Evolutionary conservation across 495 filamentous ascomycete species (phyloP), one percentile per base, ranked within the genome.

Genomic region (Podospora fimiseda): DNA sequence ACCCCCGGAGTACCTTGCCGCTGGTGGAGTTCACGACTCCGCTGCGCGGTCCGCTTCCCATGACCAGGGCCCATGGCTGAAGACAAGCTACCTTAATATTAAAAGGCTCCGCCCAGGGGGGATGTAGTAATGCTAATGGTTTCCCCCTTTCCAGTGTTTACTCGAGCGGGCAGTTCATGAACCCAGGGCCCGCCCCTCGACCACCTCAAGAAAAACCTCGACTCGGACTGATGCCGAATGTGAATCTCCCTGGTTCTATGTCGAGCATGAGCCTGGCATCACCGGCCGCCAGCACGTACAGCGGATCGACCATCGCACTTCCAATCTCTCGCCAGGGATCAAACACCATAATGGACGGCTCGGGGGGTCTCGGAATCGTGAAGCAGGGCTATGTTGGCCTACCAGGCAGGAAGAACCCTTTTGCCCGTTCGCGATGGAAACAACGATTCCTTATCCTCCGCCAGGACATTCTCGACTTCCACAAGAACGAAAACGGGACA

Each of bases 141-240:
- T 47, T 23, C 14, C 36, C 23, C 36, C 43, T 38, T 39, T 40
- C 51, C 60, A 83, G 80, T 58, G 72, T 82, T 61, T 89, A 88
- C 69, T 73, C 80, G 42, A 73, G 76, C 52, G 80, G 80, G 62
- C 82, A 86, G 67, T 98, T 98, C 72, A 93, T 96, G 87, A 97
- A 96, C 65, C 90, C 93, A 51, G 89, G 93, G 44, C 92, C 93
- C 43, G 92, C 93, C 50, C 93, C 93, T 41, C 83, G 86, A 56
- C 93, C 93, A 43, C 93, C 93, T 13, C 84, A 82, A 37, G 87
- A 92, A 60, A 85, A 87, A 53, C 87, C 89, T 50, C 86, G 86
- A 57, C 81, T 95, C 55, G 84, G 83, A 51, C 74, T 91, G 21
- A 90, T 85, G 40, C 84, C 87, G 46, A 84, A 77, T 52, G 73